Evolutionary conservation across 1,284 basidiomycete genomes (phyloP), one percentile per base, ranked within the genome.

Genomic region (Sanghuangporus weigelae): DNA sequence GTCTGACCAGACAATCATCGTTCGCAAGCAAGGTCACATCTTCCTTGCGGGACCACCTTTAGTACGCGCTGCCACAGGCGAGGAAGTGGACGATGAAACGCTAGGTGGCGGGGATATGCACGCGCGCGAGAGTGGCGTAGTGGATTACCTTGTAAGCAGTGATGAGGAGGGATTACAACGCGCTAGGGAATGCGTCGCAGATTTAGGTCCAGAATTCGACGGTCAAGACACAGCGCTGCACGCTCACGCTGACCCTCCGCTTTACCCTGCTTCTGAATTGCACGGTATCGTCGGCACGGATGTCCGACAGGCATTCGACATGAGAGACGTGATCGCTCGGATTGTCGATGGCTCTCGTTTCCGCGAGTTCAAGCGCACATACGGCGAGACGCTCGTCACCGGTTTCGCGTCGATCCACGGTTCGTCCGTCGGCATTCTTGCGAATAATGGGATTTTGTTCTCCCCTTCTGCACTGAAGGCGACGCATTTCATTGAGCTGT

Each of bases 31-130:
- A 78, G 95, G 96, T 0, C 89, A 85, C 50, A 97, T 98, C 69
- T 98, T 97, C 78, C 81, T 98, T n/a, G 95, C 95, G 14, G 96
- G 95, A 0, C 96, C 96, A 14, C 95, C 95, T 3, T 81, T 98
- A 3, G 95, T 98, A 65, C 96, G 95, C 73, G 96, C 95, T 0
- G 96, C 95, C 0, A 95, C 95, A 0, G 95, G 96, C 46, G 95
- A 98, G 74, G 87, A 89, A 36, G 90, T 97, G 4, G 94, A 96
- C 69, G 94, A 96, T 63, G 95, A 98, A 74, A 90, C 92, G 1
- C 82, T 98, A 4, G 95, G 95, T 44, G 92, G 93, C 54, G 95
- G 95, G 16, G 81, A 89, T 69, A 98, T 98, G 95, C 96, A 98
- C 75, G 95, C 94, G 0, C 88, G 85, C 62, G 93, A 95, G 71